Evolutionary conservation across 1,284 basidiomycete genomes (phyloP).

Genomic region (Farysia itapuensis): DNA sequence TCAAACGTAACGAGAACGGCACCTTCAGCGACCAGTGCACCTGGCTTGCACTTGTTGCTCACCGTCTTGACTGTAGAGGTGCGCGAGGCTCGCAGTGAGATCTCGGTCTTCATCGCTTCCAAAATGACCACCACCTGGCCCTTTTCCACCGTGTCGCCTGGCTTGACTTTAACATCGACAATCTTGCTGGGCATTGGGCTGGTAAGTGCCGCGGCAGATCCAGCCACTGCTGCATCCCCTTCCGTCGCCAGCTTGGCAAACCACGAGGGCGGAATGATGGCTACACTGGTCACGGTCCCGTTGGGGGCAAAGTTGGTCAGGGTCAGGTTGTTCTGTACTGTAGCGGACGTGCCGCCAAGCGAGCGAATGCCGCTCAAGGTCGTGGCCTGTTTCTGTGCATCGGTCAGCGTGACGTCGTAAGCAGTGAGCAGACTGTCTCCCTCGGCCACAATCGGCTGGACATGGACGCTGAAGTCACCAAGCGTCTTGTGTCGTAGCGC

Average conservation of each 20-base stretch:
- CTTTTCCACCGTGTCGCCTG: constrained; percentile 75
- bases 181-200: constrained; percentile 41
- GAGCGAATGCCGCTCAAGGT: neutral
- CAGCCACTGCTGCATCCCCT: neutral
- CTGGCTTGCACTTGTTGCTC: constrained; percentile 65
- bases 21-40: constrained; percentile 86
- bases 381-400: neutral
- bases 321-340: neutral
- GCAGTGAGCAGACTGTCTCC: too few relatives aligned
- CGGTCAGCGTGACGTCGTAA: neutral
- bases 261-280: constrained; percentile 8
- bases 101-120: constrained; percentile 89
- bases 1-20: constrained; percentile 70
- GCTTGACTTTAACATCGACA: constrained; percentile 77
- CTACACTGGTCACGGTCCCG: constrained; percentile 5
- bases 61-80: constrained; percentile 72
- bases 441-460: neutral
- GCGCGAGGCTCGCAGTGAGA: constrained; percentile 69
- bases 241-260: constrained; percentile 7
- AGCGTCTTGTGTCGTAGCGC: constrained; percentile 9
- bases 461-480: constrained; percentile 4
- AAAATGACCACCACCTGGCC: constrained; percentile 79
- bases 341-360: neutral
- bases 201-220: constrained; percentile 1
- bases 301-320: constrained; percentile 20